Conservation (phyloP, 805 yeast genomes). For the Suhomyces vadensis region DNA sequence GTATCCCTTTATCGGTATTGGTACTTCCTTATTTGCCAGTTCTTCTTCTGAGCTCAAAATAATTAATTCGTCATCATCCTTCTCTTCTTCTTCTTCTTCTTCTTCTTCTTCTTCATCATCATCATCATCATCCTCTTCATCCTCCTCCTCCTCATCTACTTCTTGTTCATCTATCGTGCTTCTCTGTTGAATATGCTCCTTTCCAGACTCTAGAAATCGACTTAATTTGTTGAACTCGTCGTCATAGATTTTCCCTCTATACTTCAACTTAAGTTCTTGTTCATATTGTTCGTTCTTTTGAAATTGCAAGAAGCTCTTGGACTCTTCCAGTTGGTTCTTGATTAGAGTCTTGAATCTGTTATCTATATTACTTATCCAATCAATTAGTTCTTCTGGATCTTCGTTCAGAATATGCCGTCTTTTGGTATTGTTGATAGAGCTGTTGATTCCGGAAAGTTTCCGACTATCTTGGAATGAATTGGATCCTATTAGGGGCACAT, state of each 20-base stretch:
- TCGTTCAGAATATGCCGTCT: constrained; percentile 2
- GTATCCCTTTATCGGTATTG: neutral
- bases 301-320: constrained; percentile 14
- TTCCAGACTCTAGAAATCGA: neutral
- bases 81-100: constrained; percentile 3
- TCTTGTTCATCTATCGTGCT: constrained; percentile 7
- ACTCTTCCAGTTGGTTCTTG: constrained; percentile 19
- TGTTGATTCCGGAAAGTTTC: neutral
- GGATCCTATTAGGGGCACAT: neutral
- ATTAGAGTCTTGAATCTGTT: constrained; percentile 20
- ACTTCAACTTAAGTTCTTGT: constrained; percentile 22
- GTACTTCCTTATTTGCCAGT: neutral
- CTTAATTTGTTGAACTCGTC: constrained; percentile 26
- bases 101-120: constrained; percentile 3
- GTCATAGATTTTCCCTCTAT: constrained; percentile 25
- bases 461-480: neutral
- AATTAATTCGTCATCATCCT: constrained; percentile 4
- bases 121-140: constrained; percentile 2
- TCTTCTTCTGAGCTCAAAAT: constrained; percentile 7
- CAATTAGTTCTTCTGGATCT: constrained; percentile 21
- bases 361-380: constrained; percentile 34
- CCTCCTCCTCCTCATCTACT: constrained; percentile 11
- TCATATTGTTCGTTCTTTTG: constrained; percentile 10
- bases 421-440: neutral
- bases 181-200: neutral